Conservation (phyloP, 768 basidiomycete genomes). For the Russula abietina region DNA sequence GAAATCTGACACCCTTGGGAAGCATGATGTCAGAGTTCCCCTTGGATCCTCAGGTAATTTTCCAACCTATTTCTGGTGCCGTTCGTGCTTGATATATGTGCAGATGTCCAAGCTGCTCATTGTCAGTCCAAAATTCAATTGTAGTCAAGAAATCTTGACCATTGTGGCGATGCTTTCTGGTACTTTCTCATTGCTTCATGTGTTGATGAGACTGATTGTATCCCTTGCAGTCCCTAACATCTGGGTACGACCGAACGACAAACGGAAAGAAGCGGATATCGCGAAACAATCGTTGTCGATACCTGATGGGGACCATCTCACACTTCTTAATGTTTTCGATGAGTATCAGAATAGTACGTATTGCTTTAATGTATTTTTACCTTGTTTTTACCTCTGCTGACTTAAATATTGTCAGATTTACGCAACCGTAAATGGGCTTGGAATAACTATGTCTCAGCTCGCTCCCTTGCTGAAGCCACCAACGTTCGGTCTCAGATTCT, state of each 20-base stretch:
- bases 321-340: conserved; percentile 92
- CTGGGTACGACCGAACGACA: too few species aligned
- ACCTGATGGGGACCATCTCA: conserved; percentile 93
- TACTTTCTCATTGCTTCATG: conserved; percentile 31
- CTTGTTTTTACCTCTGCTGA: background rate
- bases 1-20: too few species aligned
- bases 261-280: conserved; percentile 83
- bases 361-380: background rate
- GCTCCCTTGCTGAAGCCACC: conserved; percentile 82
- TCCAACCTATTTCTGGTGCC: background rate
- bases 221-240: conserved; percentile 68
- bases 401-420: conserved; percentile 28
- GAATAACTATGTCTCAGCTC: too few species aligned
- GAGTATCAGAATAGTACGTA: conserved; percentile 74
- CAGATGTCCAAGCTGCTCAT: conserved; percentile 92
- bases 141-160: conserved; percentile 91
- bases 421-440: conserved; percentile 83
- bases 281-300: conserved; percentile 85
- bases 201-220: background rate
- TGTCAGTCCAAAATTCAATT: conserved; percentile 88
- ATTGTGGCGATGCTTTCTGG: conserved; percentile 96
- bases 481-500: conserved; percentile 88
- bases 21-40: too few species aligned
- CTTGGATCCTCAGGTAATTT: conserved; percentile 79
- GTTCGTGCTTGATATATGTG: background rate